These are phyloP conservation scores for Mycena epipterygia DNA, from an alignment of 768 basidiomycete species.

Conservation along the genomic window DNA sequence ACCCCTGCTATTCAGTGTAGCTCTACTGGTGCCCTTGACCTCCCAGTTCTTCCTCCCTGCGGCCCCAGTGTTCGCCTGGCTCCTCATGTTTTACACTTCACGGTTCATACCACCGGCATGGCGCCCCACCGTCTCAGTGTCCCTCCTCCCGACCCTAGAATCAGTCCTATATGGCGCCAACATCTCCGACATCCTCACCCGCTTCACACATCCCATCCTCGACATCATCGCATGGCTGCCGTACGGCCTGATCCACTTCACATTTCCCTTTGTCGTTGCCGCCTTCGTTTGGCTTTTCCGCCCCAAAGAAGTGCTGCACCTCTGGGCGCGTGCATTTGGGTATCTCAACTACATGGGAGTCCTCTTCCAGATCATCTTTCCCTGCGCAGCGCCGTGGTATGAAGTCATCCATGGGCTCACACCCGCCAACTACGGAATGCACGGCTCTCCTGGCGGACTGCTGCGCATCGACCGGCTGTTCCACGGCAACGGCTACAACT, in stretches of 20 bases:
- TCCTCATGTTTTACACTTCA: conserved; percentile 89
- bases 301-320: conserved; percentile 80
- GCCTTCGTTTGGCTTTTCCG: conserved; percentile 92
- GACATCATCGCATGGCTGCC: conserved; percentile 97
- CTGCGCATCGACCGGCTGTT: conserved; percentile 93
- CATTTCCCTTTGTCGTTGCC: conserved; percentile 88
- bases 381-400: conserved; percentile 98
- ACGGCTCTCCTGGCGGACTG: conserved; percentile 93
- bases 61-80: conserved; percentile 87
- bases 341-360: conserved; percentile 95
- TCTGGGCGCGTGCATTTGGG: conserved; percentile 91
- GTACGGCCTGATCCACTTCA: conserved; percentile 95
- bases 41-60: conserved; percentile 94
- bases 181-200: conserved; percentile 96
- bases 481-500: conserved; percentile 80
- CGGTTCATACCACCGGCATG: conserved; percentile 83
- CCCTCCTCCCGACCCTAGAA: conserved; percentile 94
- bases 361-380: conserved; percentile 87
- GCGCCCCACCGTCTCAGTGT: conserved; percentile 90
- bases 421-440: conserved; percentile 93
- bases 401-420: conserved; percentile 97
- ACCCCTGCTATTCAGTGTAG: conserved; percentile 76
- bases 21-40: conserved; percentile 86
- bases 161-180: conserved; percentile 97
- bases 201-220: conserved; percentile 92